Conservation (phyloP, 305 asterid species). For the Fraxinus sp. region DNA sequence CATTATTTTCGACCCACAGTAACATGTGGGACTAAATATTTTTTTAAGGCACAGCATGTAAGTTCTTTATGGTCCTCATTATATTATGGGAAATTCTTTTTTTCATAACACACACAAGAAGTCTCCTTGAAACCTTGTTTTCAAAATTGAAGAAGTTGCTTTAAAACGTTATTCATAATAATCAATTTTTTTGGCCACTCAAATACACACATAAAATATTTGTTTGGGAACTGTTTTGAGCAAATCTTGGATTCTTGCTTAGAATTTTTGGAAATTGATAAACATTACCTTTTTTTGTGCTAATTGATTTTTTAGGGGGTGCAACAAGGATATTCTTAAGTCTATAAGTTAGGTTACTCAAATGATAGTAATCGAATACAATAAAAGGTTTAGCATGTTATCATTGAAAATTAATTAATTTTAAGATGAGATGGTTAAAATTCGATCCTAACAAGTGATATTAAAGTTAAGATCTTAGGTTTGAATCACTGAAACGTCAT, state of each 20-base stretch:
- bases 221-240: not conserved
- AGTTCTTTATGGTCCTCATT: not conserved
- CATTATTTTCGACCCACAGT: conserved; percentile 15
- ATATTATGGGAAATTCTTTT: not conserved
- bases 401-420: no score
- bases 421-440: no score
- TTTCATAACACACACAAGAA: not conserved
- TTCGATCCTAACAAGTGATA: no score
- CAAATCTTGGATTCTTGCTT: not conserved
- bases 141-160: not conserved
- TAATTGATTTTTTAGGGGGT: not conserved
- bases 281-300: not conserved
- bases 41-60: conserved; percentile 15
- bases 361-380: not conserved
- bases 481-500: no score
- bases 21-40: conserved; percentile 2
- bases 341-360: not conserved
- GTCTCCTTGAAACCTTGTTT: no score
- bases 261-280: not conserved
- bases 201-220: not conserved
- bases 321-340: not conserved
- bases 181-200: not conserved
- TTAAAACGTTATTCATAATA: not conserved
- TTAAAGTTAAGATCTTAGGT: no score
- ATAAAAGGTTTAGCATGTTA: no score